Evolutionary conservation across 1,284 basidiomycete genomes (phyloP).

Genomic region (Microstroma glucosiphilum): DNA sequence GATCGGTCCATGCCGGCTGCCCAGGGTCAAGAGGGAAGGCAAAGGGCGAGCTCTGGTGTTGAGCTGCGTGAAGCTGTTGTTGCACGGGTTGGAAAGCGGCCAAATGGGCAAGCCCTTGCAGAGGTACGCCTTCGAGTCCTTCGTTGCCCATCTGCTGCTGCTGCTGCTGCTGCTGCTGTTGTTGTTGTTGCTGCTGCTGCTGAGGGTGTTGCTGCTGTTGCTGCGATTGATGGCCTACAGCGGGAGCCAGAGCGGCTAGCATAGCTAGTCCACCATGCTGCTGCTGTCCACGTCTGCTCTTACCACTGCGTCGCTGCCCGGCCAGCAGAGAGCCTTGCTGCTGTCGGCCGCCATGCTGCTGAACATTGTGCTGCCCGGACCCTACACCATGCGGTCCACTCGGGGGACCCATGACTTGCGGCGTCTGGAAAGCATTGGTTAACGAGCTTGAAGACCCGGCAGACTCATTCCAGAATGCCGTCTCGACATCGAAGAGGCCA

Average conservation of each 20-base stretch:
- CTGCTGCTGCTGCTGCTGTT: slow-evolving; percentile 16
- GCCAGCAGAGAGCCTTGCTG: not conserved
- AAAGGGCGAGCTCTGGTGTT: slow-evolving; percentile 25
- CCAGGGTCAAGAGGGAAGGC: slow-evolving; percentile 21
- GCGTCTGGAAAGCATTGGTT: not conserved
- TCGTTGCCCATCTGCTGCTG: not conserved
- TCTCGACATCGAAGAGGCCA: slow-evolving; percentile 34
- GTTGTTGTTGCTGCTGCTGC: slow-evolving; percentile 8
- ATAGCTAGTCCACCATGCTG: slow-evolving; percentile 3
- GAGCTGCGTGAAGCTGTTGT: slow-evolving; percentile 4
- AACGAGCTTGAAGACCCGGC: slow-evolving; percentile 8
- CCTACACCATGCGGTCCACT: too few relatives aligned
- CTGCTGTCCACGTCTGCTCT: not conserved
- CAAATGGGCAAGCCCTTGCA: slow-evolving; percentile 5
- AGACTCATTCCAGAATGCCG: slow-evolving; percentile 41
- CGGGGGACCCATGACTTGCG: slow-evolving; percentile 6
- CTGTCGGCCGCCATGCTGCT: not conserved
- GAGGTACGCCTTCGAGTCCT: not conserved
- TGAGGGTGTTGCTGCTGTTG: not conserved
- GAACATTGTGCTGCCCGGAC: not conserved
- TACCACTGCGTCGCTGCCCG: not conserved
- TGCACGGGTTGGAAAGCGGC: not conserved
- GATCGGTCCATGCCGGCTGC: slow-evolving; percentile 23
- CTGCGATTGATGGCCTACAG: not conserved
- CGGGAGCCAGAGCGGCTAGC: slow-evolving; percentile 4